Evolutionary conservation across 176 grass and related monocot genomes (phyloP).

Genomic region (Elymus sibiricus): DNA sequence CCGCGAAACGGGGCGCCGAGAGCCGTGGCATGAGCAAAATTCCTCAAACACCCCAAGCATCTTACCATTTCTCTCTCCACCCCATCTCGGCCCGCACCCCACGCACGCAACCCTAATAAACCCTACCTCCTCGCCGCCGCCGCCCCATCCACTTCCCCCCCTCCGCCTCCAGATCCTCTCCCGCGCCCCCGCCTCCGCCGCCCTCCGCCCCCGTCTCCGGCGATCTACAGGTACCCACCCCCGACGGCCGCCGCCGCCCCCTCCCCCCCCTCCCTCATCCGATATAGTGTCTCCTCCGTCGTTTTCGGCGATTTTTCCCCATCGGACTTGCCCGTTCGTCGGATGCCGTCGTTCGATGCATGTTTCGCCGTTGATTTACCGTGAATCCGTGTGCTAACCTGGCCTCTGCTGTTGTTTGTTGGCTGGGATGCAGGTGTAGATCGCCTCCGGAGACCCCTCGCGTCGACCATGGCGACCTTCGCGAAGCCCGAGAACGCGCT

Average conservation of each 20-base stretch:
- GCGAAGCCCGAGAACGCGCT: constrained; percentile 95
- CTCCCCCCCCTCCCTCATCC: background rate
- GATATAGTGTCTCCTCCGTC: background rate
- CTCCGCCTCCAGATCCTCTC: background rate
- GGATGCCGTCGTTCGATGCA: too few relatives aligned
- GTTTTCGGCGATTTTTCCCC: background rate
- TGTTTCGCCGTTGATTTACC: background rate
- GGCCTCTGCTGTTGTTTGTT: background rate
- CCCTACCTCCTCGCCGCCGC: constrained; percentile 9
- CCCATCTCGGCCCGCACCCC: background rate
- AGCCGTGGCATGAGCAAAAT: background rate
- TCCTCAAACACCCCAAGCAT: background rate
- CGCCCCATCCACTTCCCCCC: background rate
- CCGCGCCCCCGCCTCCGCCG: background rate
- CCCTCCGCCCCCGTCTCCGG: constrained; percentile 17
- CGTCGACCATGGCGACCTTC: constrained; percentile 74
- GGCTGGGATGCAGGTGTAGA: constrained; percentile 33
- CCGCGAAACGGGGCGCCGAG: background rate
- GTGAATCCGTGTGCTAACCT: constrained; percentile 2
- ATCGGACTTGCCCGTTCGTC: background rate
- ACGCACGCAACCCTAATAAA: constrained; percentile 52
- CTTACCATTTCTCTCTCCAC: background rate
- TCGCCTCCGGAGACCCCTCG: constrained; percentile 35
- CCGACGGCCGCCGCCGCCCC: background rate
- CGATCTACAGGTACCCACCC: constrained; percentile 34